Percentiles rank a stretch among this genome's conserved stretches.
phyloP scores from a whole-genome alignment of 2,329 filamentous ascomycete species.

The Coleophoma eucalyptorum region DNA sequence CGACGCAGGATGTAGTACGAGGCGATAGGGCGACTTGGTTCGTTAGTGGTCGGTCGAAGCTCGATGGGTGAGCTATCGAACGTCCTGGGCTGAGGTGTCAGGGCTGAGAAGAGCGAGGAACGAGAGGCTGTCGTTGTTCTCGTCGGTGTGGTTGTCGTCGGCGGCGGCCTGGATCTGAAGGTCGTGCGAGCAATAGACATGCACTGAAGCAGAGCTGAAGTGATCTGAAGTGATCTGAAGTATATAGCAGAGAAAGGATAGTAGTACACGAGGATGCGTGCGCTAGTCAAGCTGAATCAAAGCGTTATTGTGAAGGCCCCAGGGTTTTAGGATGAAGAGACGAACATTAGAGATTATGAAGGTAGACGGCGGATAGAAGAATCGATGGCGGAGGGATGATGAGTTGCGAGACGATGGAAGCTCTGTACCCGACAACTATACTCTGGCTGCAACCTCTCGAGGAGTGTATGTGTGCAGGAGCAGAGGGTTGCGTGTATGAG shows the following conservation, averaged over 20 bases:
- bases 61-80: background rate
- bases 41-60: background rate
- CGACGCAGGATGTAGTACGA: slow-evolving; percentile 14
- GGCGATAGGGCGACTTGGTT: slow-evolving; percentile 4
- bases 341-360: background rate
- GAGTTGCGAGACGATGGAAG: too few relatives aligned
- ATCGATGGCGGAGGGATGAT: too few relatives aligned
- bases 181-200: background rate
- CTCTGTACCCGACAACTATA: too few relatives aligned
- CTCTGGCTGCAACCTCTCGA: too few relatives aligned
- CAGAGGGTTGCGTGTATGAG: too few relatives aligned
- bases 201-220: background rate
- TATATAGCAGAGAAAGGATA: background rate
- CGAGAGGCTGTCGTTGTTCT: background rate
- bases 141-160: background rate
- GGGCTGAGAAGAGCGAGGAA: slow-evolving; percentile 4
- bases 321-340: background rate
- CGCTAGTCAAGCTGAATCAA: background rate
- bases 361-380: too few relatives aligned
- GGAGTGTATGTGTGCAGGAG: too few relatives aligned
- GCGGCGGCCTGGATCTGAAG: background rate
- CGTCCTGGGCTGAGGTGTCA: slow-evolving; percentile 1
- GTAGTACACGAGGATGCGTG: background rate
- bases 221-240: background rate
- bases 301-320: background rate